Evolutionary conservation across 441 rosid species (phyloP).

Genomic region (Eruca vesicaria): DNA sequence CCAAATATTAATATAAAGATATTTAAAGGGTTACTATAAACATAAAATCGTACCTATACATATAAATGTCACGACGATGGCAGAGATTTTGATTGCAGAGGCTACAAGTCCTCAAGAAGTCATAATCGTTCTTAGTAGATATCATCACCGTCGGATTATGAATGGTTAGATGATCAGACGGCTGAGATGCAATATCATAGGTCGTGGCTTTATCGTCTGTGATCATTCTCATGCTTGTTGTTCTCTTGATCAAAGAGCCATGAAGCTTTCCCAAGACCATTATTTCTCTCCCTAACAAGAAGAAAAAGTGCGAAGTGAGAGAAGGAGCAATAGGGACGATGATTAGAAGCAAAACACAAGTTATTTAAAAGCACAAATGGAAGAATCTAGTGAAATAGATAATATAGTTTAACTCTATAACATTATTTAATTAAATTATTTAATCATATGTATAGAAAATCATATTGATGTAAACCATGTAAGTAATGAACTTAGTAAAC

Average conservation of each 20-base stretch:
- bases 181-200: conserved; percentile 31
- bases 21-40: background rate
- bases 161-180: conserved; percentile 28
- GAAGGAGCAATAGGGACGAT: background rate
- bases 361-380: conserved; percentile 17
- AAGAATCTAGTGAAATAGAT: conserved; percentile 22
- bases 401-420: conserved; percentile 8
- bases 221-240: conserved; percentile 72
- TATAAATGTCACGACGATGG: conserved; percentile 35
- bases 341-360: conserved; percentile 14
- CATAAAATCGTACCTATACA: conserved; percentile 25
- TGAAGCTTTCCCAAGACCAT: conserved; percentile 76
- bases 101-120: conserved; percentile 30
- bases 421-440: background rate
- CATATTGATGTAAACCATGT: conserved; percentile 10
- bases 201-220: conserved; percentile 38
- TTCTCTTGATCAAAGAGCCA: conserved; percentile 63
- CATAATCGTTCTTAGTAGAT: conserved; percentile 4
- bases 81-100: conserved; percentile 32
- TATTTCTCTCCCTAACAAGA: background rate
- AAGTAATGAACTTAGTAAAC: background rate
- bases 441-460: background rate
- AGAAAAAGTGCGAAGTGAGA: conserved; percentile 21
- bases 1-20: background rate
- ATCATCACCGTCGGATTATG: conserved; percentile 12